These are phyloP conservation scores for Glycine soja DNA, from an alignment of 306 rosid species.

Conservation along the genomic window DNA sequence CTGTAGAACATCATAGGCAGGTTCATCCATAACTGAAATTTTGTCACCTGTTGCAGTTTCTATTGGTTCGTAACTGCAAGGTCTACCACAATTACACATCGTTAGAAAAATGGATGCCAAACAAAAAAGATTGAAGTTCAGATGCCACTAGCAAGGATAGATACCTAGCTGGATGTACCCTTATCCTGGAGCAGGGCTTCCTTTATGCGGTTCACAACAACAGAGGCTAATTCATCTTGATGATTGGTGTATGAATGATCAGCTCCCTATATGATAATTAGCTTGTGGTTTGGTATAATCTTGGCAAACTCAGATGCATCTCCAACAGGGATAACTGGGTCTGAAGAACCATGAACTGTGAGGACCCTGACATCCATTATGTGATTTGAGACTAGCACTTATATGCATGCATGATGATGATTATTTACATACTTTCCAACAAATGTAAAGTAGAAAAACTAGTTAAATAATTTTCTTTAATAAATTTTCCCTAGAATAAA, in stretches of 20 bases:
- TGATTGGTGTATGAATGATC: slow-evolving; percentile 65
- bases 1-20: not conserved
- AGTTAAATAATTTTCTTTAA: too few species aligned
- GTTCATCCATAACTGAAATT: not conserved
- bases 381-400: slow-evolving; percentile 39
- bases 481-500: too few species aligned
- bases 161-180: slow-evolving; percentile 46
- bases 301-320: slow-evolving; percentile 72
- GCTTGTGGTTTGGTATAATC: slow-evolving; percentile 75
- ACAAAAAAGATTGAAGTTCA: not conserved
- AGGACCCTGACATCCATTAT: slow-evolving; percentile 64
- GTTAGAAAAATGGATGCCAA: slow-evolving; percentile 2
- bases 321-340: slow-evolving; percentile 59
- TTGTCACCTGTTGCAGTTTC: slow-evolving; percentile 13
- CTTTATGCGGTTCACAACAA: slow-evolving; percentile 61
- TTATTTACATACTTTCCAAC: not conserved
- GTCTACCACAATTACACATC: not conserved
- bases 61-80: slow-evolving; percentile 30
- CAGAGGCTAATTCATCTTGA: slow-evolving; percentile 63
- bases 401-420: slow-evolving; percentile 6
- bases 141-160: slow-evolving; percentile 12
- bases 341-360: slow-evolving; percentile 81
- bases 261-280: slow-evolving; percentile 71
- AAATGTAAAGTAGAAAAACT: too few species aligned
- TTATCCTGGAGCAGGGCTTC: slow-evolving; percentile 55